phyloP scores from a whole-genome alignment of 352 stramenopile genomes.

The Achlya hypogyna region DNA sequence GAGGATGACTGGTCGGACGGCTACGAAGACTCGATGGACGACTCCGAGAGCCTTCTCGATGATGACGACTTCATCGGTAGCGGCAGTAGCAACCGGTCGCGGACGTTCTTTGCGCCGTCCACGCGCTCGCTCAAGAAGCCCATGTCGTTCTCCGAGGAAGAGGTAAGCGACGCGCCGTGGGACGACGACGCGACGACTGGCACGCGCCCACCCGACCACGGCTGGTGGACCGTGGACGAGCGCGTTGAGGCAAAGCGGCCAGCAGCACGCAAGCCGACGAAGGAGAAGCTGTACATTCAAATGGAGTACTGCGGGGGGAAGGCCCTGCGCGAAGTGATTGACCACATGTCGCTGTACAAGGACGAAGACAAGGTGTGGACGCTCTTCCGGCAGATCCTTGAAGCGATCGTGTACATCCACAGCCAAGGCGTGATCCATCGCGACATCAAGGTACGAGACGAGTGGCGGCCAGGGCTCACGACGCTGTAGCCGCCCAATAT shows the following conservation, averaged over 20 bases:
- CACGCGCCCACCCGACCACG: not conserved
- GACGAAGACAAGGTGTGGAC: constrained; percentile 89
- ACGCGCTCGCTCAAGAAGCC: not conserved
- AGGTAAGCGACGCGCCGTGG: constrained; percentile 2
- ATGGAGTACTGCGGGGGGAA: constrained; percentile 95
- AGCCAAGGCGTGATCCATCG: constrained; percentile 89
- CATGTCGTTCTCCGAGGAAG: constrained; percentile 3
- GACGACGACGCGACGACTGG: not conserved
- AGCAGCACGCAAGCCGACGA: constrained; percentile 26
- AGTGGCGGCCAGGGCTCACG: not conserved
- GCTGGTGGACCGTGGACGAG: constrained; percentile 16
- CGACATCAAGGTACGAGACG: constrained; percentile 55
- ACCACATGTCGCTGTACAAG: constrained; percentile 76
- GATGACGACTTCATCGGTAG: not conserved
- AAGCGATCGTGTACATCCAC: constrained; percentile 94
- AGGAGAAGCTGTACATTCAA: constrained; percentile 86
- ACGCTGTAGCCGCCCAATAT: constrained; percentile 81
- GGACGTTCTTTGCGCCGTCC: not conserved
- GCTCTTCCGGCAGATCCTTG: constrained; percentile 91
- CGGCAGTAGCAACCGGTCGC: not conserved
- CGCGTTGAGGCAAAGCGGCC: constrained; percentile 2
- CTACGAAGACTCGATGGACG: constrained; percentile 38
- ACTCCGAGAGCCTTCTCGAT: constrained; percentile 9
- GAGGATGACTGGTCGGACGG: constrained; percentile 71
- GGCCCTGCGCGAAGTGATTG: constrained; percentile 91